Percentiles rank a stretch among this genome's conserved stretches.
These are phyloP conservation scores for Brassica carinata DNA, from an alignment of 345 rosid genomes.

Conservation along the genomic window DNA sequence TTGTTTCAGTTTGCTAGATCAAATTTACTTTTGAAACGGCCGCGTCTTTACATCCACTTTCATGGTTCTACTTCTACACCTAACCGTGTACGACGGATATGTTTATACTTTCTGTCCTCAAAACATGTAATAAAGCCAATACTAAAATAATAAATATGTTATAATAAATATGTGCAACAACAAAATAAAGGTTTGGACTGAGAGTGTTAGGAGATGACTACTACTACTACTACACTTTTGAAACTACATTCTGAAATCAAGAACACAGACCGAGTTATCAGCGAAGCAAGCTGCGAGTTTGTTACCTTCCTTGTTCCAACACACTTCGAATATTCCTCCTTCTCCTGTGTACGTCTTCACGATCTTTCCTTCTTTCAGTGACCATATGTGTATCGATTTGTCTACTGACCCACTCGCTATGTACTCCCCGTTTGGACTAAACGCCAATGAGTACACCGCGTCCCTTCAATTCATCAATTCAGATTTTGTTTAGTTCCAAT, in stretches of 20 bases:
- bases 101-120: background rate
- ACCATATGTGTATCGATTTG: constrained; percentile 89
- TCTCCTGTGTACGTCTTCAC: constrained; percentile 87
- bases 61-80: no score
- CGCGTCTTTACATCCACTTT: no score
- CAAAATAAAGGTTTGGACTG: constrained; percentile 2
- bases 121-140: background rate
- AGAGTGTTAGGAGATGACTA: constrained; percentile 10
- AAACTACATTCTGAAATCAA: constrained; percentile 85
- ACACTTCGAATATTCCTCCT: constrained; percentile 93
- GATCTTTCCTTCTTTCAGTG: constrained; percentile 85
- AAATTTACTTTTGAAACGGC: background rate
- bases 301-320: constrained; percentile 98
- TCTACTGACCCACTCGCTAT: constrained; percentile 95
- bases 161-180: constrained; percentile 31
- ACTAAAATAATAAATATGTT: background rate
- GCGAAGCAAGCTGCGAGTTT: constrained; percentile 96
- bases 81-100: no score
- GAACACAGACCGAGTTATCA: constrained; percentile 76
- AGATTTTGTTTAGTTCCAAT: background rate
- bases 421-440: constrained; percentile 96
- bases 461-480: constrained; percentile 52
- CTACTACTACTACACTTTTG: constrained; percentile 6
- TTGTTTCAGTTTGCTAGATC: constrained; percentile 14
- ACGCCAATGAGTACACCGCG: constrained; percentile 91